Evolutionary conservation across 257 asterid genomes (phyloP), one percentile per base, ranked within the genome.

Genomic region (Sherardia arvensis): DNA sequence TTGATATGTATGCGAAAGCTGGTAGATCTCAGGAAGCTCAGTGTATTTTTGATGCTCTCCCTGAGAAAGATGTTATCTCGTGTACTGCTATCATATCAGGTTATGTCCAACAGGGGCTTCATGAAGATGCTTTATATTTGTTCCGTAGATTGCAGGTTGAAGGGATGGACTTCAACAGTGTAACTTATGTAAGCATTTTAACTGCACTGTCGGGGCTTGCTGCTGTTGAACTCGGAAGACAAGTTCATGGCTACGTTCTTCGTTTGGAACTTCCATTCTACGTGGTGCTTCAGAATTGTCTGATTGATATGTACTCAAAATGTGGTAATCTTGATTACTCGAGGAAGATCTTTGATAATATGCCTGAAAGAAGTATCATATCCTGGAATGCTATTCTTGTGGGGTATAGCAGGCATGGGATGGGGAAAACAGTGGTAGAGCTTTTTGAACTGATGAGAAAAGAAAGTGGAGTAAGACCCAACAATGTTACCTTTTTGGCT

Each of bases 231-330:
- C 81, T 77, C 7, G 98, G 98, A 57, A 82, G 78, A 64, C 98
- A 88, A 83, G 78, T 91, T 8, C 98, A 91, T 43, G 73, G 77
- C 73, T 85, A 78, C 70, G 85, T 79, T 63, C 79, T 91, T 61
- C 81, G 98, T 43, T 78, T 79, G 12, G 77, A 80, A 55, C 80
- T 76, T 7, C 72, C 84, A 33, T 74, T 59, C 29, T 65, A 72
- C 34, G 60, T 74, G 0, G 84, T 82, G 72, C 84, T 91, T 68
- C 87, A 84, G 67, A 91, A 91, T 79, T 83, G 95, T 43, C 73
- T 88, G 53, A 85, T 91, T 61, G 93, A 88, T 73, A 91, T 91
- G 98, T 88, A 91, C 76, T 77, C 96, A 9, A 91, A 91, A 77
- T 91, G 95, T 51, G 98, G 98, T 58, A 77, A 83, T 68, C 85